Evolutionary conservation across 345 rosid genomes (phyloP).

Genomic region (Durio zibethinus): DNA sequence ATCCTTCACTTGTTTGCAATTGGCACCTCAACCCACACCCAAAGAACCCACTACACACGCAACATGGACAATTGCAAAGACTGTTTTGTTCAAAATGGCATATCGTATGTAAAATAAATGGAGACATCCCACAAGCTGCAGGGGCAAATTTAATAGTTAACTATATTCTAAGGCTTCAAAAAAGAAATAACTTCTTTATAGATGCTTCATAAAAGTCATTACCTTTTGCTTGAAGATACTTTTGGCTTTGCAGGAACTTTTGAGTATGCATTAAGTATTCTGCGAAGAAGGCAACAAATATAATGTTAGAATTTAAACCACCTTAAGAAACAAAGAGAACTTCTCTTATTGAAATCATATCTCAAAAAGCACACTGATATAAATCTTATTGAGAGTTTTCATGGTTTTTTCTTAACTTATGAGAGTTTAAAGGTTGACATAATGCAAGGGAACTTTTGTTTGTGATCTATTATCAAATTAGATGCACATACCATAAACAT

Average conservation of each 20-base stretch:
- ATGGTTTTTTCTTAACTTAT: background rate
- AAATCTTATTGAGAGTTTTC: background rate
- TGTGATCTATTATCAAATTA: background rate
- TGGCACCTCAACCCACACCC: background rate
- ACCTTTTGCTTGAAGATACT: conserved; percentile 49
- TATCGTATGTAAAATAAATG: background rate
- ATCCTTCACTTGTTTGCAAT: background rate
- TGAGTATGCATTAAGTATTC: conserved; percentile 58
- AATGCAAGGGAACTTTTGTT: background rate
- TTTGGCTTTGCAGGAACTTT: conserved; percentile 58
- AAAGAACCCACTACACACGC: background rate
- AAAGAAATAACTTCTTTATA: background rate
- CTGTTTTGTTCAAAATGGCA: background rate
- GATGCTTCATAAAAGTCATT: conserved; percentile 1
- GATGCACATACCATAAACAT: background rate
- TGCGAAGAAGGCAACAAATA: conserved; percentile 23
- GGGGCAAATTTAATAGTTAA: background rate
- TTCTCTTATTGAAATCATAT: background rate
- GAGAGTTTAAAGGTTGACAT: background rate
- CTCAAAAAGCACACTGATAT: background rate
- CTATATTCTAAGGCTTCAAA: background rate
- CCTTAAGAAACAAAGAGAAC: background rate
- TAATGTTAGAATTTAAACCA: background rate
- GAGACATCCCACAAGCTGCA: background rate
- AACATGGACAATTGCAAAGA: background rate